Evolutionary conservation across 2,329 filamentous ascomycete genomes (phyloP).

Genomic region (Cercospora zeina): DNA sequence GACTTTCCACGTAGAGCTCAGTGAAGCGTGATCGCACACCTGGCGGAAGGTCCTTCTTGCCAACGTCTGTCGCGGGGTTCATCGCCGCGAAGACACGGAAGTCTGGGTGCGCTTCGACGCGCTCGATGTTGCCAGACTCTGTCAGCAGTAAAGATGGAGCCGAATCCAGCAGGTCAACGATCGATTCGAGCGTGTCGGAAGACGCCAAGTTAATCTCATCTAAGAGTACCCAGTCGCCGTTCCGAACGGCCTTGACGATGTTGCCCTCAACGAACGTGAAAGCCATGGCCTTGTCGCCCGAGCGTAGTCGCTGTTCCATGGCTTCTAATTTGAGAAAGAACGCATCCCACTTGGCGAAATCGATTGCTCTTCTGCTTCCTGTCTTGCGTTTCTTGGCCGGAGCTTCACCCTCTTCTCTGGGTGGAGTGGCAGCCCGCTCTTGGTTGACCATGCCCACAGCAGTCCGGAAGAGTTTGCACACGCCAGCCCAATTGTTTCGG

Average conservation of each 20-base stretch:
- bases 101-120: slow-evolving; percentile 82
- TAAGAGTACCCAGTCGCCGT: slow-evolving; percentile 94
- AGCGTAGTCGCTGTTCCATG: slow-evolving; percentile 76
- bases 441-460: slow-evolving; percentile 83
- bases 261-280: slow-evolving; percentile 97
- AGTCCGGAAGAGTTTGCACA: slow-evolving; percentile 83
- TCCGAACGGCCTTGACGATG: slow-evolving; percentile 90
- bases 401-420: slow-evolving; percentile 54
- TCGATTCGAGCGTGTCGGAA: slow-evolving; percentile 89
- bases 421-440: slow-evolving; percentile 49
- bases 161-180: slow-evolving; percentile 80
- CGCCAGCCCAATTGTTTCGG: slow-evolving; percentile 81
- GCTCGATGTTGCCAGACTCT: slow-evolving; percentile 89
- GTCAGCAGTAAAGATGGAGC: slow-evolving; percentile 83
- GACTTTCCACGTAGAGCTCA: slow-evolving; percentile 89
- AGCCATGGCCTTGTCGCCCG: slow-evolving; percentile 73
- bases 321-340: slow-evolving; percentile 74
- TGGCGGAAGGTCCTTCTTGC: slow-evolving; percentile 88
- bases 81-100: slow-evolving; percentile 98
- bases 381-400: slow-evolving; percentile 70
- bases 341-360: slow-evolving; percentile 69
- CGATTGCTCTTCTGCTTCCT: slow-evolving; percentile 52
- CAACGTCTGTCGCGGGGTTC: slow-evolving; percentile 97
- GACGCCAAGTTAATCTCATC: slow-evolving; percentile 98
- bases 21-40: slow-evolving; percentile 91